Percentiles rank a stretch among this genome's conserved stretches.
Evolutionary conservation across 2,329 filamentous ascomycete species (phyloP).

Genomic region (Ilyonectria destructans): DNA sequence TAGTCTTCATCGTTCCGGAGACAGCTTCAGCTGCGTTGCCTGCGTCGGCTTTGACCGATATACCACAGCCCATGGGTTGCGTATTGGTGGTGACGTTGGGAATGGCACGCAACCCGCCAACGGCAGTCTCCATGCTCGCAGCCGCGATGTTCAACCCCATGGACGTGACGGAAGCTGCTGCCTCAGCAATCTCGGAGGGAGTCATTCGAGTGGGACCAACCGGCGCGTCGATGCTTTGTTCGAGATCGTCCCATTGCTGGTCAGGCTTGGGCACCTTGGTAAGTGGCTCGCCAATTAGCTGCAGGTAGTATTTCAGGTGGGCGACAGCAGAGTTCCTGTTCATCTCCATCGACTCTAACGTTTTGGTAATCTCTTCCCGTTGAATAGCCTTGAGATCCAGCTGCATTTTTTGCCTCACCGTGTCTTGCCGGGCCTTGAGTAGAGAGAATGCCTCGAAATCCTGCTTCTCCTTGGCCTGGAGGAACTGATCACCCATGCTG

Average conservation of each 20-base stretch:
- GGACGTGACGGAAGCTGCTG: neutral
- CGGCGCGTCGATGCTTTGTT: slow-evolving; percentile 10
- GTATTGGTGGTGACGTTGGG: neutral
- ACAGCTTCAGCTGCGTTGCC: neutral
- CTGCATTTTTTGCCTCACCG: slow-evolving; percentile 5
- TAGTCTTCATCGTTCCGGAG: neutral
- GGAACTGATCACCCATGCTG: neutral
- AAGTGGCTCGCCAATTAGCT: neutral
- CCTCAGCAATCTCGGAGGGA: no score
- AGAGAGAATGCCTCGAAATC: slow-evolving; percentile 24
- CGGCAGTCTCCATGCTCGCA: neutral
- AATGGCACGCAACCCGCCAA: neutral
- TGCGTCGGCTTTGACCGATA: neutral
- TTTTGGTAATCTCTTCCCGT: neutral
- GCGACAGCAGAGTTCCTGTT: neutral
- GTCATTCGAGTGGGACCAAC: neutral
- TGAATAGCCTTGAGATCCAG: slow-evolving; percentile 3
- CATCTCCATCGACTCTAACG: slow-evolving; percentile 3
- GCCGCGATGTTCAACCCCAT: neutral
- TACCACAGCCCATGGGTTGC: slow-evolving; percentile 5
- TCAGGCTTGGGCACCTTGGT: neutral
- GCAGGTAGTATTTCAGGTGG: slow-evolving; percentile 11
- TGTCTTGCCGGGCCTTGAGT: slow-evolving; percentile 16
- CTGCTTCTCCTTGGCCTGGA: slow-evolving; percentile 21
- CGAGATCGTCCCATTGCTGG: slow-evolving; percentile 12